Conservation (phyloP, 2,329 filamentous ascomycete genomes). For the Fusarium ramigenum region DNA sequence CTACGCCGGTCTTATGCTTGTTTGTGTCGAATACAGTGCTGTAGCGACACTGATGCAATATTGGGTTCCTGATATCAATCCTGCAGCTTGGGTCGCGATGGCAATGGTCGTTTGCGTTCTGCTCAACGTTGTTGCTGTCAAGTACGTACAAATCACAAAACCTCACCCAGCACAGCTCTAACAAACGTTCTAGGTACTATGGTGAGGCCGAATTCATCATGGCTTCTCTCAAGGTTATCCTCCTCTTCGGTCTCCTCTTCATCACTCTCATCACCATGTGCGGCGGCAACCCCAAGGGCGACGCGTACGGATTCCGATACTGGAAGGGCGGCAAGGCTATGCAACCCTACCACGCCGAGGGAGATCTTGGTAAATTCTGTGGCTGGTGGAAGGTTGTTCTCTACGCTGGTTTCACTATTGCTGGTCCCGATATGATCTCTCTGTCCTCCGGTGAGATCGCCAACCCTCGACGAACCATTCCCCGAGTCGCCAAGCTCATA, state of each 20-base stretch:
- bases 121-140: conserved; percentile 59
- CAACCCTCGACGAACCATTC: conserved; percentile 72
- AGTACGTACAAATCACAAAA: conserved; percentile 37
- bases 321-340: conserved; percentile 54
- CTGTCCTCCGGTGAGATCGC: conserved; percentile 67
- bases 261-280: conserved; percentile 76
- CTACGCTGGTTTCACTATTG: conserved; percentile 74
- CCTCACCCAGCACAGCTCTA: neutral
- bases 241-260: conserved; percentile 64
- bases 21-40: conserved; percentile 57
- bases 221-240: conserved; percentile 61
- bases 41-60: conserved; percentile 57
- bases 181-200: conserved; percentile 44
- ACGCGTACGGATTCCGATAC: conserved; percentile 72
- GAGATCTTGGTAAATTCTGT: conserved; percentile 68
- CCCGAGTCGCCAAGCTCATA: conserved; percentile 75
- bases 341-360: conserved; percentile 50
- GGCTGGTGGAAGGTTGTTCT: conserved; percentile 67
- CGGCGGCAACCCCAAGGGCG: conserved; percentile 70
- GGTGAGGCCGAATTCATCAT: conserved; percentile 62
- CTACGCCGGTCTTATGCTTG: conserved; percentile 56
- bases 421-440: conserved; percentile 73
- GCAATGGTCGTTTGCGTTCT: conserved; percentile 56
- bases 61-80: conserved; percentile 54
- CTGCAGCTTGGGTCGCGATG: conserved; percentile 60